These are phyloP conservation scores for Dendrobium huoshanense DNA, from an alignment of 106 monocot genomes.

Conservation along the genomic window DNA sequence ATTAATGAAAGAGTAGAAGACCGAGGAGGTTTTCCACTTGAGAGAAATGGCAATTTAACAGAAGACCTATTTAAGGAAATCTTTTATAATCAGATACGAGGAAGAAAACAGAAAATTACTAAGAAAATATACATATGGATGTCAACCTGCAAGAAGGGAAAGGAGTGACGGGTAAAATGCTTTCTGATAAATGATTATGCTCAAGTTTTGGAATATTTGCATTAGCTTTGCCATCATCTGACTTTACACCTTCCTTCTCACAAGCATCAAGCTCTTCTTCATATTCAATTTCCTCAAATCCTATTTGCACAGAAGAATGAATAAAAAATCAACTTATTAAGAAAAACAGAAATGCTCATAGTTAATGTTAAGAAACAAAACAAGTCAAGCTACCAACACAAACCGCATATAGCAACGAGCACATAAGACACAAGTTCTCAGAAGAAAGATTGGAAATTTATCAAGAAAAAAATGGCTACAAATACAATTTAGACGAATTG, in stretches of 20 bases:
- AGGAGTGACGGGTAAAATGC: constrained; percentile 37
- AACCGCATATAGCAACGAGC: not conserved
- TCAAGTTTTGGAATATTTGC: constrained; percentile 25
- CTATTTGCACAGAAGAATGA: not conserved
- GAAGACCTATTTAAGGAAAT: constrained; percentile 24
- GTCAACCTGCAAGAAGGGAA: constrained; percentile 52
- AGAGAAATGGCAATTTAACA: constrained; percentile 29
- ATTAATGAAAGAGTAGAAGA: constrained; percentile 21
- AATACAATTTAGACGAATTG: not conserved
- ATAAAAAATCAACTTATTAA: not conserved
- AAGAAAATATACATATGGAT: not conserved
- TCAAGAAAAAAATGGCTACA: not conserved
- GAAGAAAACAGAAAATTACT: not conserved
- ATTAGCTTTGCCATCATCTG: constrained; percentile 32
- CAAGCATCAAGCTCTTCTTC: constrained; percentile 34
- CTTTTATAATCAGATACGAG: not conserved
- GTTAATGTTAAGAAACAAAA: not conserved
- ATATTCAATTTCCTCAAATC: constrained; percentile 39
- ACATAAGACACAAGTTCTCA: not conserved
- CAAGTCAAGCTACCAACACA: not conserved
- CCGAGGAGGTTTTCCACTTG: constrained; percentile 61
- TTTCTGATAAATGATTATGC: constrained; percentile 14
- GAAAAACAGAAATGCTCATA: not conserved
- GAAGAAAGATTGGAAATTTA: not conserved
- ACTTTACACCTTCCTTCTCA: constrained; percentile 34